A percentile compares a stretch with the other conserved stretches of the same genome.
These are phyloP conservation scores for Colletotrichum chrysophilum DNA, from an alignment of 2,329 filamentous ascomycete species.

Conservation along the genomic window DNA sequence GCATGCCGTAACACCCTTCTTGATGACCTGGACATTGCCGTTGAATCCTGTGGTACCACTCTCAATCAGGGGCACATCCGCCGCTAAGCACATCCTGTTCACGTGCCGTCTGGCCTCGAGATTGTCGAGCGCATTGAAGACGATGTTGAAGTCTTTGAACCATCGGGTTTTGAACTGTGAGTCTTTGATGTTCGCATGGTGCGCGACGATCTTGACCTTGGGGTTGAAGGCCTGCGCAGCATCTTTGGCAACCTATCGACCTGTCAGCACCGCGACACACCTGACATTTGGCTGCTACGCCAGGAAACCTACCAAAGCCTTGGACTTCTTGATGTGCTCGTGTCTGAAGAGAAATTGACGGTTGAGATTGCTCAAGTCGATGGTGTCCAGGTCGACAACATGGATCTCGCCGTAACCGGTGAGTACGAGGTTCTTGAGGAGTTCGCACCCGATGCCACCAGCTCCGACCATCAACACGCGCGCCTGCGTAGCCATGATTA, in stretches of 20 bases:
- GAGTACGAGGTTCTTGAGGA: conserved; percentile 94
- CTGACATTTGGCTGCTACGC: not conserved
- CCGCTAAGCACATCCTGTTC: conserved; percentile 95
- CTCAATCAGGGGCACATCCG: conserved; percentile 89
- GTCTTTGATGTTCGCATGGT: conserved; percentile 97
- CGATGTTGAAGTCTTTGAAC: conserved; percentile 82
- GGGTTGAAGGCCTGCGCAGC: conserved; percentile 91
- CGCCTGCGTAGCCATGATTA: conserved; percentile 61
- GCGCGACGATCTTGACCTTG: conserved; percentile 81
- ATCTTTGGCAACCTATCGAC: conserved; percentile 83
- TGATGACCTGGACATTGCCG: conserved; percentile 96
- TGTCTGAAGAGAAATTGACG: conserved; percentile 96
- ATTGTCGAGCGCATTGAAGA: conserved; percentile 98
- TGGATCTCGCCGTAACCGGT: conserved; percentile 92
- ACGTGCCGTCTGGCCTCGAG: conserved; percentile 92
- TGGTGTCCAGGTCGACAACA: conserved; percentile 96
- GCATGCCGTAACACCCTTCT: conserved; percentile 89
- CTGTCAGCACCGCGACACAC: not conserved
- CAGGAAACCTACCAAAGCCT: conserved; percentile 74
- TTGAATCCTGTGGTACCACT: conserved; percentile 98
- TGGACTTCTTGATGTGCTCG: conserved; percentile 97
- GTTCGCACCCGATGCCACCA: conserved; percentile 95
- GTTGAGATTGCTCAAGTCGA: conserved; percentile 97
- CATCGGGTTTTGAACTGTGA: conserved; percentile 83
- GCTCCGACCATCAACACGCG: conserved; percentile 94